Conservation (phyloP, 148 eudicot genomes). For the Fagopyrum esculentum region DNA sequence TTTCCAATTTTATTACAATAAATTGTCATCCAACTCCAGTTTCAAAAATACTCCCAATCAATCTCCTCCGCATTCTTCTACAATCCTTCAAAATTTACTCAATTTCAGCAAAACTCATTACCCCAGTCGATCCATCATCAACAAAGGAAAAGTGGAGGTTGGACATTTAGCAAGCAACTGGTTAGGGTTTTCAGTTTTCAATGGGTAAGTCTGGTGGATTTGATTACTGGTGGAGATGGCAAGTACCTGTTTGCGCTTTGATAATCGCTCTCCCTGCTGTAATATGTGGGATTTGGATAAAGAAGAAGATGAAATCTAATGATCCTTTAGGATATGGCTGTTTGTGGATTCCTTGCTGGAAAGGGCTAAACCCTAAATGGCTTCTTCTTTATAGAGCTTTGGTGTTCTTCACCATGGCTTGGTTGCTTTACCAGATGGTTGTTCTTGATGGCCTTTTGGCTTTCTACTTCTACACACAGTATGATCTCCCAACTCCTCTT, state of each 20-base stretch:
- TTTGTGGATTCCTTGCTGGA: slow-evolving; percentile 82
- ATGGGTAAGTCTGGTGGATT: slow-evolving; percentile 25
- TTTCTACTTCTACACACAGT: slow-evolving; percentile 92
- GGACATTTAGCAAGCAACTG: background rate
- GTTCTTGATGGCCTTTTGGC: slow-evolving; percentile 37
- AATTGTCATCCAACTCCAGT: background rate
- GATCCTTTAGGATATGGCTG: slow-evolving; percentile 16
- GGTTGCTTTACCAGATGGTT: slow-evolving; percentile 40
- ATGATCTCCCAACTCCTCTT: slow-evolving; percentile 9
- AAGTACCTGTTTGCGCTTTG: slow-evolving; percentile 52
- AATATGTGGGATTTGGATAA: slow-evolving; percentile 26
- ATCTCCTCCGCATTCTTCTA: background rate
- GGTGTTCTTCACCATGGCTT: slow-evolving; percentile 51
- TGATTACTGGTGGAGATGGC: slow-evolving; percentile 70
- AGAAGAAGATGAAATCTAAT: background rate
- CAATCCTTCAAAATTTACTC: background rate
- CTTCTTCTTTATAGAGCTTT: slow-evolving; percentile 54
- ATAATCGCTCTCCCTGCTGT: slow-evolving; percentile 43
- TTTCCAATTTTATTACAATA: background rate
- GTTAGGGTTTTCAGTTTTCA: slow-evolving; percentile 3
- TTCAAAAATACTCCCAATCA: background rate
- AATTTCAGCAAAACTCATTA: background rate
- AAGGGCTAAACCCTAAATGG: slow-evolving; percentile 52
- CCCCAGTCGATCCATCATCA: background rate
- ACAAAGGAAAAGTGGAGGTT: background rate